A percentile compares a stretch with the other conserved stretches of the same genome.
Conservation (phyloP, 257 asterid species). For the Prunella vulgaris region DNA sequence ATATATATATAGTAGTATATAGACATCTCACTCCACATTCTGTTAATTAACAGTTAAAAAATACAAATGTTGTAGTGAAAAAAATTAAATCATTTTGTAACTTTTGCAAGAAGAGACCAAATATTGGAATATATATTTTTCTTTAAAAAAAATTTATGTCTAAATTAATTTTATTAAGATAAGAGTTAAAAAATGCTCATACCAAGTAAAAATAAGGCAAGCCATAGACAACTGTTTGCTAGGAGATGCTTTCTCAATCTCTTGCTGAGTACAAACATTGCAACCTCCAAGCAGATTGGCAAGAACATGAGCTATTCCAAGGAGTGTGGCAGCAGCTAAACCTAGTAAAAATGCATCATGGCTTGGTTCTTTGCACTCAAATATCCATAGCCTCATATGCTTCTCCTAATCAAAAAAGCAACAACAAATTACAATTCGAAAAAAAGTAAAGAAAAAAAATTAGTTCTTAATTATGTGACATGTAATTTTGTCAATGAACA, state of each 20-base stretch:
- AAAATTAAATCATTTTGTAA: no score
- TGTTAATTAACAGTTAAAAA: no score
- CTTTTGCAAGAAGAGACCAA: no score
- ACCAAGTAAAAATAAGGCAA: slow-evolving; percentile 74
- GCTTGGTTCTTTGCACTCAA: slow-evolving; percentile 87
- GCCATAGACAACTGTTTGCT: slow-evolving; percentile 54
- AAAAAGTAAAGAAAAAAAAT: background rate
- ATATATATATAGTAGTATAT: no score
- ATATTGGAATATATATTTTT: no score
- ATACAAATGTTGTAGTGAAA: no score
- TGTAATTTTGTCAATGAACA: background rate
- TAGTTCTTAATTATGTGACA: background rate
- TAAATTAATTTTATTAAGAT: background rate
- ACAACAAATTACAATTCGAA: background rate
- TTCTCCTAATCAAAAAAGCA: slow-evolving; percentile 64
- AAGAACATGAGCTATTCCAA: slow-evolving; percentile 67
- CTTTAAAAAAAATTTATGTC: no score
- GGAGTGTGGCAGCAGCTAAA: slow-evolving; percentile 59
- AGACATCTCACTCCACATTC: background rate
- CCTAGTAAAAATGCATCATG: slow-evolving; percentile 74
- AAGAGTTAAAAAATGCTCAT: slow-evolving; percentile 30
- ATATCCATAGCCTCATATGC: slow-evolving; percentile 72
- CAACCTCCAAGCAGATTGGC: slow-evolving; percentile 77
- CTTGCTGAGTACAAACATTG: slow-evolving; percentile 43
- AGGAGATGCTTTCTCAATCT: slow-evolving; percentile 48